These are phyloP conservation scores for Backusella sp. DNA, from an alignment of 192 early-diverging fungal genomes.

Conservation along the genomic window DNA sequence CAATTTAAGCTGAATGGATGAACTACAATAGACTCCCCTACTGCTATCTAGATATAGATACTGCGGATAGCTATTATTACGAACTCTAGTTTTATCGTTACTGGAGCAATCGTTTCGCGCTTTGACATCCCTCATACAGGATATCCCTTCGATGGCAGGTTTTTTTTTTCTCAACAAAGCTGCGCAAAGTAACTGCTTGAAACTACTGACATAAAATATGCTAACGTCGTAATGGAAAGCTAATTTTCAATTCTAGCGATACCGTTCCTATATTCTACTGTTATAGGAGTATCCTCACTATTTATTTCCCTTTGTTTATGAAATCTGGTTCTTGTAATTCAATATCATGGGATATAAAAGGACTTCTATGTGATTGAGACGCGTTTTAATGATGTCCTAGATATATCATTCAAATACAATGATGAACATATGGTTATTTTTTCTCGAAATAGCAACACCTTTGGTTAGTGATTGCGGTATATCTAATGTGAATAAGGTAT, in stretches of 20 bases:
- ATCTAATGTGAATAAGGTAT: not conserved
- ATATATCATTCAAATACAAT: not conserved
- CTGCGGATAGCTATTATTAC: not conserved
- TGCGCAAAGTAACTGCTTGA: too few relatives aligned
- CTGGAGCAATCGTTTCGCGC: too few relatives aligned
- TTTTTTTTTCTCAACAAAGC: too few relatives aligned
- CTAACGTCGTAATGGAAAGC: too few relatives aligned
- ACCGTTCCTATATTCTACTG: not conserved
- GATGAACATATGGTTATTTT: not conserved
- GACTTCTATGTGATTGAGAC: not conserved
- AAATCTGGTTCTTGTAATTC: not conserved
- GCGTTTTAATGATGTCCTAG: not conserved
- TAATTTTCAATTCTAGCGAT: too few relatives aligned
- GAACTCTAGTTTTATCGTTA: too few relatives aligned
- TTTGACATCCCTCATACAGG: too few relatives aligned
- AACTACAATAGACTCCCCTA: not conserved
- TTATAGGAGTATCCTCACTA: not conserved
- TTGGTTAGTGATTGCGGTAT: not conserved
- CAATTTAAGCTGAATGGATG: not conserved
- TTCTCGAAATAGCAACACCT: too few relatives aligned
- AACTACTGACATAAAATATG: too few relatives aligned
- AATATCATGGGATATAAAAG: not conserved
- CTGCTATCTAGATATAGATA: not conserved
- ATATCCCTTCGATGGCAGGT: too few relatives aligned
- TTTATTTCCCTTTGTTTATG: not conserved